Evolutionary conservation across 2,329 filamentous ascomycete species (phyloP).

Genomic region (Cladophialophora exuberans): DNA sequence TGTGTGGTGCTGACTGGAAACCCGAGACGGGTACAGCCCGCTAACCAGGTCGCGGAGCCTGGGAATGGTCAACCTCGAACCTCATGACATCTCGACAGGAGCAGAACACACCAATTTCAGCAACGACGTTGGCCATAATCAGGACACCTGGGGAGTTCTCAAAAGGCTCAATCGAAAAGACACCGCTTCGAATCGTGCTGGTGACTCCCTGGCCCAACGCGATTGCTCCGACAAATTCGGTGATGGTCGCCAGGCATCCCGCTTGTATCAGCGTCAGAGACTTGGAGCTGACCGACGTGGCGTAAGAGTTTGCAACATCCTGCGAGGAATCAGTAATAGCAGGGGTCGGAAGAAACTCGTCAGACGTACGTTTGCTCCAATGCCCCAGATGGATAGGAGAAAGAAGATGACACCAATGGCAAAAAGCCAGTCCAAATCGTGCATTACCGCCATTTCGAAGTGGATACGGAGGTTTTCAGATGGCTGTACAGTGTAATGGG

Average conservation of each 20-base stretch:
- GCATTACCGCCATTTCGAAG: no score
- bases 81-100: no score
- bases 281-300: constrained; percentile 77
- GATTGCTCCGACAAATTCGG: constrained; percentile 66
- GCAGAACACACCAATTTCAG: no score
- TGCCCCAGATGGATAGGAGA: constrained; percentile 76
- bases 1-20: constrained; percentile 69
- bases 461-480: no score
- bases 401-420: constrained; percentile 75
- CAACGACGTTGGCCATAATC: constrained; percentile 68
- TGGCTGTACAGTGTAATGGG: no score
- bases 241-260: constrained; percentile 66
- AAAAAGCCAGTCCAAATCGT: constrained; percentile 71
- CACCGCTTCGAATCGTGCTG: constrained; percentile 77
- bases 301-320: constrained; percentile 85
- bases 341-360: no score
- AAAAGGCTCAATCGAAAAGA: constrained; percentile 65
- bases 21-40: no score
- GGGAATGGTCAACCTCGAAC: no score
- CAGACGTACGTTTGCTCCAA: constrained; percentile 76
- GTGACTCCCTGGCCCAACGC: constrained; percentile 69
- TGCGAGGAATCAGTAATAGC: no score
- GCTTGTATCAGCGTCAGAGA: constrained; percentile 72
- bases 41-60: constrained; percentile 66
- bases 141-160: constrained; percentile 64